phyloP scores from a whole-genome alignment of 2,329 filamentous ascomycete genomes.

The Aurifilum marmelostoma region DNA sequence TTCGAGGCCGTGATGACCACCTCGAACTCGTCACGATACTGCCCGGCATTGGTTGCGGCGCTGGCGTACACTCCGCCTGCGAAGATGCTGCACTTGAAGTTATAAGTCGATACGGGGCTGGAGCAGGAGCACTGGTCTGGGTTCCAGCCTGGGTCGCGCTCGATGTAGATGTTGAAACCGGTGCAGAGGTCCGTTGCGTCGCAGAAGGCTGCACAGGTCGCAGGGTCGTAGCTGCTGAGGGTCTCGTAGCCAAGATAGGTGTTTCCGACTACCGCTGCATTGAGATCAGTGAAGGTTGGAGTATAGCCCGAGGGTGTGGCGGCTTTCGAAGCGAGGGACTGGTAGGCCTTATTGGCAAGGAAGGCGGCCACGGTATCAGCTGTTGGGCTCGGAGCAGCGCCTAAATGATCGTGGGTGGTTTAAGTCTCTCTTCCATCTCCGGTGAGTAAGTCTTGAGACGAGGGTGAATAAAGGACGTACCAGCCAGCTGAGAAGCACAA shows the following conservation, averaged over 20 bases:
- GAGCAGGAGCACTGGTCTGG: slow-evolving; percentile 11
- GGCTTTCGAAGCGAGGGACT: background rate
- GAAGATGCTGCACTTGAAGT: slow-evolving; percentile 14
- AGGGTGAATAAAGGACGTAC: background rate
- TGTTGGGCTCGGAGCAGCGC: slow-evolving; percentile 9
- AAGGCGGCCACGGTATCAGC: slow-evolving; percentile 8
- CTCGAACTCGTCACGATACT: slow-evolving; percentile 8
- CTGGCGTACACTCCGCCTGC: slow-evolving; percentile 4
- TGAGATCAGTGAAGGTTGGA: slow-evolving; percentile 4
- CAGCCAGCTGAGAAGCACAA: slow-evolving; percentile 1
- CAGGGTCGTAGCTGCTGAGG: slow-evolving; percentile 1
- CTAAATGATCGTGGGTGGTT: background rate
- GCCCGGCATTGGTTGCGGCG: background rate
- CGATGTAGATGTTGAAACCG: slow-evolving; percentile 12
- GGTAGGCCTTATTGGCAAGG: background rate
- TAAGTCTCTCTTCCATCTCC: no score
- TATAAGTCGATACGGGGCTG: background rate
- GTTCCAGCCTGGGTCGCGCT: slow-evolving; percentile 10
- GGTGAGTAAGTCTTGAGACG: no score
- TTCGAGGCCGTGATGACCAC: slow-evolving; percentile 7
- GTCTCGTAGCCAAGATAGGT: slow-evolving; percentile 14
- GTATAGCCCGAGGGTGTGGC: background rate
- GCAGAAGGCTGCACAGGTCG: background rate
- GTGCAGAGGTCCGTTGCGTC: slow-evolving; percentile 9
- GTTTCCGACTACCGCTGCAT: background rate